Evolutionary conservation across 1,284 basidiomycete species (phyloP).

Genomic region (Bondarzewia mesenterica): DNA sequence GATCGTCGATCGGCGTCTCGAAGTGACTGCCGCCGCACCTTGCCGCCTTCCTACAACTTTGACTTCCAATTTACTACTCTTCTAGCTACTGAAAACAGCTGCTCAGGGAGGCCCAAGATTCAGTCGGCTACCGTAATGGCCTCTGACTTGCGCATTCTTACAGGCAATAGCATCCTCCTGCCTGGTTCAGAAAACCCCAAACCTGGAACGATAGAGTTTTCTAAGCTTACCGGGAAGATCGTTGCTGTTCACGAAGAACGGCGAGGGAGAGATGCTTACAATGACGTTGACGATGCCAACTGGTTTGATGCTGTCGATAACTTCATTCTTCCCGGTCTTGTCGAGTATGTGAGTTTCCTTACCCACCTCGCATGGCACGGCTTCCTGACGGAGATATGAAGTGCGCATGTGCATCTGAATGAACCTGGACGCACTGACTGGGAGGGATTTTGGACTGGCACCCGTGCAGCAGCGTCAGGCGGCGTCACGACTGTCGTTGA

Average conservation of each 20-base stretch:
- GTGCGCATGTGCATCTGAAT: slow-evolving; percentile 89
- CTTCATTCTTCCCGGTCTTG: slow-evolving; percentile 75
- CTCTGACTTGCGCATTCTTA: slow-evolving; percentile 32
- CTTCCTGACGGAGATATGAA: slow-evolving; percentile 25
- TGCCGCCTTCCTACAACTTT: too few species aligned
- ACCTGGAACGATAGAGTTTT: slow-evolving; percentile 68
- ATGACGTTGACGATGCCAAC: slow-evolving; percentile 27
- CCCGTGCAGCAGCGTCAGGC: slow-evolving; percentile 79
- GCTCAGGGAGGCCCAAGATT: too few species aligned
- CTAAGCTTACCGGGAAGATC: slow-evolving; percentile 61
- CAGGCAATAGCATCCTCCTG: slow-evolving; percentile 53
- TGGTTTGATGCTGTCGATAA: slow-evolving; percentile 60
- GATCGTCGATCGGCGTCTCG: too few species aligned
- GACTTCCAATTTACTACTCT: too few species aligned
- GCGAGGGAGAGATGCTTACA: slow-evolving; percentile 26
- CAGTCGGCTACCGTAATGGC: too few species aligned
- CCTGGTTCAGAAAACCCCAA: slow-evolving; percentile 39
- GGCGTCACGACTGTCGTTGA: slow-evolving; percentile 90
- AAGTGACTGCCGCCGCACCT: too few species aligned
- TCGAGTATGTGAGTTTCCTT: slow-evolving; percentile 54
- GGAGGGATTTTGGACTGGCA: slow-evolving; percentile 93
- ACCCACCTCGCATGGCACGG: too few species aligned
- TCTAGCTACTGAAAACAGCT: too few species aligned
- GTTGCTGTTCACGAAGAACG: slow-evolving; percentile 35
- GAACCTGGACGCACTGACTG: slow-evolving; percentile 88